phyloP scores from a whole-genome alignment of 495 filamentous ascomycete genomes.

The Trichoderma erinaceum region DNA sequence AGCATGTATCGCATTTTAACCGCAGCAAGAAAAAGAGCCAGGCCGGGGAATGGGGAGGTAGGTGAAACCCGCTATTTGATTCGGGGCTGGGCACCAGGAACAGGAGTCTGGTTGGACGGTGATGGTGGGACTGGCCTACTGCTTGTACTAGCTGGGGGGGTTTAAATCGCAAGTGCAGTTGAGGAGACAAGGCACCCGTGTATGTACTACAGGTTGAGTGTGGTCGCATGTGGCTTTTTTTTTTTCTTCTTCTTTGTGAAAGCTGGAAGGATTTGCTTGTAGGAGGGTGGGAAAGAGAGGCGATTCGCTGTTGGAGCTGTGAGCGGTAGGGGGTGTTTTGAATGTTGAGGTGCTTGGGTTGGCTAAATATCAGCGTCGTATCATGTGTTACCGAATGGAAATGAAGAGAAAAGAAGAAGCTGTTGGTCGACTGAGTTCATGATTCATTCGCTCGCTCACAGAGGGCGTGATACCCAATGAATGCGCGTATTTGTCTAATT shows the following conservation, averaged over 20 bases:
- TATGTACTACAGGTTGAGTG: background rate
- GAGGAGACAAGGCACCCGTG: background rate
- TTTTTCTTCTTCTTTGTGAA: background rate
- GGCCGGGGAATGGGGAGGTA: background rate
- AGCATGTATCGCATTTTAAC: slow-evolving; percentile 9
- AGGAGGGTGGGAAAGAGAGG: background rate
- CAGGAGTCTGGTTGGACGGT: background rate
- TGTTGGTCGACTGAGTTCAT: background rate
- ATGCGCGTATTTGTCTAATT: background rate
- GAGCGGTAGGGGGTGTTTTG: background rate
- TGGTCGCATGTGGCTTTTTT: background rate
- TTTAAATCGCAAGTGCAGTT: background rate
- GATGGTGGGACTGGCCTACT: too few relatives aligned
- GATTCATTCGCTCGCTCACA: background rate
- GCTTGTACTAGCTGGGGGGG: background rate
- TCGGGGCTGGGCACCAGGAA: background rate
- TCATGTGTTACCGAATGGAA: too few relatives aligned
- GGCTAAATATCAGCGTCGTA: background rate
- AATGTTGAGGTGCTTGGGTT: background rate
- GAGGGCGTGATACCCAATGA: too few relatives aligned
- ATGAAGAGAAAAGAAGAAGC: background rate
- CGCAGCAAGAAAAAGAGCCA: background rate
- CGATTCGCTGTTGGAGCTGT: background rate
- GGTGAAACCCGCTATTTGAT: slow-evolving; percentile 1
- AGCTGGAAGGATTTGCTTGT: slow-evolving; percentile 5